Conservation (phyloP, 192 early-diverging fungal species). For the Coemansia sp. region DNA sequence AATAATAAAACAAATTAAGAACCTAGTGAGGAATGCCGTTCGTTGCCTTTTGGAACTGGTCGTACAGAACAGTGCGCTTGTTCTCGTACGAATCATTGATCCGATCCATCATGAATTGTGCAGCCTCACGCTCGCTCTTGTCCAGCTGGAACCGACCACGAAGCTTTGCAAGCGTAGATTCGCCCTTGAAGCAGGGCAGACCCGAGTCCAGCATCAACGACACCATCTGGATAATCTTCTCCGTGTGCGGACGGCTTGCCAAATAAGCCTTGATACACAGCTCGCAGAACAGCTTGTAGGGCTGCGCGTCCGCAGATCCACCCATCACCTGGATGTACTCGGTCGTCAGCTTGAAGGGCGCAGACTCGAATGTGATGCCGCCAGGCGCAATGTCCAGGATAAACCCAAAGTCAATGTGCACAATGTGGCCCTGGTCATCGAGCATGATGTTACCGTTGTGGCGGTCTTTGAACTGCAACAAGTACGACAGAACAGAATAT, state of each 20-base stretch:
- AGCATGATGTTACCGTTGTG: conserved; percentile 99
- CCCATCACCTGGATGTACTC: conserved; percentile 99
- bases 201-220: conserved; percentile 93
- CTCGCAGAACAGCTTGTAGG: conserved; percentile 88
- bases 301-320: conserved; percentile 74
- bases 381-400: conserved; percentile 99
- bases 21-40: conserved; percentile 68
- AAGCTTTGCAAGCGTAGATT: conserved; percentile 82
- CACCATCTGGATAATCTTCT: conserved; percentile 88
- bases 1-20: conserved; percentile 5
- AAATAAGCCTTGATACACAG: conserved; percentile 89
- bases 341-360: conserved; percentile 96
- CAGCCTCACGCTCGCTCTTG: conserved; percentile 84
- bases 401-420: conserved; percentile 99
- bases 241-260: conserved; percentile 88
- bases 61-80: conserved; percentile 79
- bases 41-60: conserved; percentile 80
- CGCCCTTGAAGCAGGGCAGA: conserved; percentile 96
- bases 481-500: conserved; percentile 91
- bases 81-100: conserved; percentile 94
- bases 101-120: conserved; percentile 91
- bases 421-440: conserved; percentile 91
- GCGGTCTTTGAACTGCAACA: conserved; percentile 98
- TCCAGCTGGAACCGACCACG: conserved; percentile 87
- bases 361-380: conserved; percentile 92